phyloP scores from a whole-genome alignment of 805 yeast genomes.

The Starmera quercuum region DNA sequence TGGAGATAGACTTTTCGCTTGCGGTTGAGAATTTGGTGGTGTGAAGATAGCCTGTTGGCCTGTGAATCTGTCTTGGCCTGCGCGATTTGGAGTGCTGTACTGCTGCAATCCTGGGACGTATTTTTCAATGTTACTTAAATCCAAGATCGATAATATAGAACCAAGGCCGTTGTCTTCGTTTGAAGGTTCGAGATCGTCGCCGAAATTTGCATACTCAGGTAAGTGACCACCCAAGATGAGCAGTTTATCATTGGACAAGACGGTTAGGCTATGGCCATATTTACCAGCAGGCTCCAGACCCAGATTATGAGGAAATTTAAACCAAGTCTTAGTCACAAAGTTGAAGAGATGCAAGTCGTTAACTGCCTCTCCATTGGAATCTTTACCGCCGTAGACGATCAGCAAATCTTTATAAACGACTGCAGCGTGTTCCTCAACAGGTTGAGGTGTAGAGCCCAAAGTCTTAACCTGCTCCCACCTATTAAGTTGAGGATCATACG shows the following conservation, averaged over 20 bases:
- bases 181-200: conserved; percentile 45
- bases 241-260: conserved; percentile 58
- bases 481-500: conserved; percentile 61
- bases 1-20: conserved; percentile 16
- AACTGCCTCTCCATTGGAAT: conserved; percentile 59
- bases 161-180: conserved; percentile 47
- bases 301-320: conserved; percentile 42
- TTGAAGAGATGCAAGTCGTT: conserved; percentile 69
- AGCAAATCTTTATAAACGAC: conserved; percentile 69
- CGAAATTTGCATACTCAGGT: conserved; percentile 50
- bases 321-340: conserved; percentile 66
- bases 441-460: conserved; percentile 65
- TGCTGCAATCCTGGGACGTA: conserved; percentile 29
- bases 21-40: conserved; percentile 15
- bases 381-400: conserved; percentile 88
- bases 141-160: conserved; percentile 57
- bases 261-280: conserved; percentile 85
- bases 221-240: conserved; percentile 91
- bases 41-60: conserved; percentile 18
- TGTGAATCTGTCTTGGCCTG: conserved; percentile 11
- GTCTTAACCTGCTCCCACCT: conserved; percentile 69
- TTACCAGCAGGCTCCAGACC: conserved; percentile 66
- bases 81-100: conserved; percentile 27
- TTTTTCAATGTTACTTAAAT: conserved; percentile 30
- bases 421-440: conserved; percentile 89